phyloP scores from a whole-genome alignment of 2,329 filamentous ascomycete species.

The Epichloe sp. region DNA sequence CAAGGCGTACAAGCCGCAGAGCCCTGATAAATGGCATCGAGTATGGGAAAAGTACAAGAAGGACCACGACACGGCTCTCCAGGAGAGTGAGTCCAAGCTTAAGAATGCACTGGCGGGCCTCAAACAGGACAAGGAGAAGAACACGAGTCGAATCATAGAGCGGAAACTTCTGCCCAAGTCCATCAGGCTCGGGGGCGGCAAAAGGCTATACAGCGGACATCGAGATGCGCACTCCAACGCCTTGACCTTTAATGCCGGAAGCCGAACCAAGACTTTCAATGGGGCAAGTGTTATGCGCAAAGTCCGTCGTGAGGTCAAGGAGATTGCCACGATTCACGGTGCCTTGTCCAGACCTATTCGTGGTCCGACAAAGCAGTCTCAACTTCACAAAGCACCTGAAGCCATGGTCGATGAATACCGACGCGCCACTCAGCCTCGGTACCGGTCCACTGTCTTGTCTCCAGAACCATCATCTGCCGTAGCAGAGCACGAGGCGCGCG shows the following conservation, averaged over 20 bases:
- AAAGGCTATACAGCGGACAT: slow-evolving; percentile 15
- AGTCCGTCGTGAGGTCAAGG: slow-evolving; percentile 41
- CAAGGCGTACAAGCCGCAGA: slow-evolving; percentile 50
- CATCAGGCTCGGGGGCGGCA: slow-evolving; percentile 18
- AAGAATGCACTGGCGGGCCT: slow-evolving; percentile 43
- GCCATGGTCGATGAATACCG: slow-evolving; percentile 41
- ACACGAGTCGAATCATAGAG: slow-evolving; percentile 44
- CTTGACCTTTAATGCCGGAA: slow-evolving; percentile 33
- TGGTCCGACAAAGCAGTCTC: slow-evolving; percentile 19
- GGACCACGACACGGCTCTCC: slow-evolving; percentile 42
- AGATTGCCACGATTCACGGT: slow-evolving; percentile 36
- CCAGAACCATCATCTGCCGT: slow-evolving; percentile 12
- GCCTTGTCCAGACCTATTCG: slow-evolving; percentile 24
- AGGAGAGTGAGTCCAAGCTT: slow-evolving; percentile 46
- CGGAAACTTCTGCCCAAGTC: slow-evolving; percentile 30
- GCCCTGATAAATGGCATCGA: slow-evolving; percentile 61
- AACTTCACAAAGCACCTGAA: slow-evolving; percentile 35
- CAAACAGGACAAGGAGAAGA: slow-evolving; percentile 42
- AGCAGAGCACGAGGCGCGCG: slow-evolving; percentile 20
- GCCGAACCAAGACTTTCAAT: slow-evolving; percentile 37
- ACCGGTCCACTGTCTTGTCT: slow-evolving; percentile 13
- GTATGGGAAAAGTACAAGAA: slow-evolving; percentile 59
- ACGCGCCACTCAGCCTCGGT: slow-evolving; percentile 27
- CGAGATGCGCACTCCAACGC: slow-evolving; percentile 18
- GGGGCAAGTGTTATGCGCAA: slow-evolving; percentile 42